Evolutionary conservation across 192 early-diverging fungal species (phyloP).

Genomic region (Backusella tuberculispora): DNA sequence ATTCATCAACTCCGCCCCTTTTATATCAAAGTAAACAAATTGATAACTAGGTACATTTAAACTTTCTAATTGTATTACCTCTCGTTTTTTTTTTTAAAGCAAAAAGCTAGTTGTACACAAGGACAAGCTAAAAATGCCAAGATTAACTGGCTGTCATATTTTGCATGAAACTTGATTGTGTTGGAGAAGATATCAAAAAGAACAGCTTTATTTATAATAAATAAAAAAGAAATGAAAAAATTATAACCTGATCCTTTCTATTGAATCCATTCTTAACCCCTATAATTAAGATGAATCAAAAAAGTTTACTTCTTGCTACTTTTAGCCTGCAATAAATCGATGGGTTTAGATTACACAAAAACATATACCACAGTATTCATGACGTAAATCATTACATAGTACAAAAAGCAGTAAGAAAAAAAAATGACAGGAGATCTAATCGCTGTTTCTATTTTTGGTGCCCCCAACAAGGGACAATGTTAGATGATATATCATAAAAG

Average conservation of each 20-base stretch:
- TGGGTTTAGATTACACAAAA: background rate
- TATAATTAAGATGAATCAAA: too few species aligned
- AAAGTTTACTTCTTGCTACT: background rate
- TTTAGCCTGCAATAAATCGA: background rate
- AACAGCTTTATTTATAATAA: background rate
- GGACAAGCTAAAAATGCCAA: background rate
- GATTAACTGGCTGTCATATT: background rate
- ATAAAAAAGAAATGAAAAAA: background rate
- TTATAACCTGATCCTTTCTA: background rate
- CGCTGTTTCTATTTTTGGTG: constrained; percentile 6
- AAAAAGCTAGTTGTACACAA: background rate
- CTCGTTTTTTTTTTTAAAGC: background rate
- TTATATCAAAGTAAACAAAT: background rate
- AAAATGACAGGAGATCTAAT: background rate
- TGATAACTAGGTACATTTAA: background rate
- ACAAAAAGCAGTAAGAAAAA: background rate
- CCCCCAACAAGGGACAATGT: background rate
- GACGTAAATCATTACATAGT: background rate
- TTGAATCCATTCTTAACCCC: background rate
- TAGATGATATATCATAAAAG: background rate
- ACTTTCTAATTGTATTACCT: background rate
- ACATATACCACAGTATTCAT: background rate
- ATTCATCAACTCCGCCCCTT: background rate
- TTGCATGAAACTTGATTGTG: background rate
- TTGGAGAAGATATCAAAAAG: background rate